These are phyloP conservation scores for Hypomontagnella submonticulosa DNA, from an alignment of 495 filamentous ascomycete genomes.

Conservation along the genomic window DNA sequence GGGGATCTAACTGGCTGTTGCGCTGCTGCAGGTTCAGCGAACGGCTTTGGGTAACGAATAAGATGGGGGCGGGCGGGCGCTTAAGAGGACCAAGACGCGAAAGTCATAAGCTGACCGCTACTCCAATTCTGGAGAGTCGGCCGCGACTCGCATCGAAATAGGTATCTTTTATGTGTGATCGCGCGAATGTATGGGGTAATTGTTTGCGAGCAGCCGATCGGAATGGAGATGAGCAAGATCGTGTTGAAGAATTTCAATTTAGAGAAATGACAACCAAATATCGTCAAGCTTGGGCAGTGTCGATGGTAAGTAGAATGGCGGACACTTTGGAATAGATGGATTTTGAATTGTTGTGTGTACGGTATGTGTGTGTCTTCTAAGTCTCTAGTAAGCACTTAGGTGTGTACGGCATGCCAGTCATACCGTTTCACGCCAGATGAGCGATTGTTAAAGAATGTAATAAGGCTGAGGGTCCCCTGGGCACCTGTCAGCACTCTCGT, in stretches of 20 bases:
- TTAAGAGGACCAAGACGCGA: conserved; percentile 31
- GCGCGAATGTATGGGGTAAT: conserved; percentile 22
- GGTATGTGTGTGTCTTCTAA: too few species aligned
- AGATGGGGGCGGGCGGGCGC: conserved; percentile 19
- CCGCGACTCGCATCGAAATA: background rate
- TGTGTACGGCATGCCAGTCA: conserved; percentile 28
- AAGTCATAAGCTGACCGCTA: conserved; percentile 51
- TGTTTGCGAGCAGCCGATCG: conserved; percentile 28
- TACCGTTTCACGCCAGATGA: conserved; percentile 16
- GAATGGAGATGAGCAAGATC: conserved; percentile 16
- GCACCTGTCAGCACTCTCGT: conserved; percentile 39
- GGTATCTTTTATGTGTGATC: conserved; percentile 27
- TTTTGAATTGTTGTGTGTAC: too few species aligned
- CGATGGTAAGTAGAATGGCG: background rate
- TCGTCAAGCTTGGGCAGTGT: background rate
- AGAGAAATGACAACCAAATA: conserved; percentile 9
- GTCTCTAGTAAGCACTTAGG: conserved; percentile 28
- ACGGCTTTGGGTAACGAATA: conserved; percentile 34
- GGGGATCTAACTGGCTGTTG: conserved; percentile 40
- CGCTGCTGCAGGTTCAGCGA: conserved; percentile 35
- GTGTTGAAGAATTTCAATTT: conserved; percentile 21
- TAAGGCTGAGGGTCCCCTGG: conserved; percentile 35
- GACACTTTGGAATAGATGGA: too few species aligned
- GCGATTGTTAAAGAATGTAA: conserved; percentile 19
- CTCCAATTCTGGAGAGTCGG: conserved; percentile 42